These are phyloP conservation scores for Haplosporangium sp. DNA, from an alignment of 371 early-diverging fungal species.

Conservation along the genomic window DNA sequence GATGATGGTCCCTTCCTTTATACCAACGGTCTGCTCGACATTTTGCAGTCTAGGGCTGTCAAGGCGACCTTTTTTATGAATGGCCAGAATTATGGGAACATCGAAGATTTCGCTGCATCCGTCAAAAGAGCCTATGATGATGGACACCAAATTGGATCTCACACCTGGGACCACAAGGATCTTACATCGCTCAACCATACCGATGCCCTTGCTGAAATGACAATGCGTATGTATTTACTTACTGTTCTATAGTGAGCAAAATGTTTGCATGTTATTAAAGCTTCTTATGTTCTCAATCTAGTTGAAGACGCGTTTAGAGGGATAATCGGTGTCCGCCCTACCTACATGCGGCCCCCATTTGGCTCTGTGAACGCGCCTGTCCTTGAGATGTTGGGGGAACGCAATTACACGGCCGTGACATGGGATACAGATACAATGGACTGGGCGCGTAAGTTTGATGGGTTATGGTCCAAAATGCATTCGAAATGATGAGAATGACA, in stretches of 20 bases:
- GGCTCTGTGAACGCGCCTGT: conserved; percentile 53
- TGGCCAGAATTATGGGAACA: conserved; percentile 60
- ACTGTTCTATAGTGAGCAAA: too few relatives aligned
- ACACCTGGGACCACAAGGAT: conserved; percentile 61
- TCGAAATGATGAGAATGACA: too few relatives aligned
- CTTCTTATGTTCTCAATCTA: not conserved
- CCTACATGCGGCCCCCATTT: conserved; percentile 59
- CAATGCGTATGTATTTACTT: conserved; percentile 2
- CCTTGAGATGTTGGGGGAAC: conserved; percentile 48
- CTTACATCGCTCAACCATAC: conserved; percentile 3
- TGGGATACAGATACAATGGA: conserved; percentile 66
- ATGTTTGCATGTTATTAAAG: not conserved
- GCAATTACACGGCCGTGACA: conserved; percentile 60
- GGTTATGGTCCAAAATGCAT: too few relatives aligned
- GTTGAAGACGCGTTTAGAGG: conserved; percentile 21
- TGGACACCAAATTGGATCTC: conserved; percentile 64
- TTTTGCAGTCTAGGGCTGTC: conserved; percentile 58
- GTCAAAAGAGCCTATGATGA: conserved; percentile 59
- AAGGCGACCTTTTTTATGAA: conserved; percentile 81
- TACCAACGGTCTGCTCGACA: conserved; percentile 63
- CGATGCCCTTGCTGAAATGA: conserved; percentile 5
- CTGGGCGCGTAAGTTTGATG: conserved; percentile 29
- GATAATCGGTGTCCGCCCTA: conserved; percentile 22
- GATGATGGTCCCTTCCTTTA: conserved; percentile 74
- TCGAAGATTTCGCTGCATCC: conserved; percentile 49